Base-by-base conservation (phyloP, 768 basidiomycete species). In the Mycena galericulata region DNA sequence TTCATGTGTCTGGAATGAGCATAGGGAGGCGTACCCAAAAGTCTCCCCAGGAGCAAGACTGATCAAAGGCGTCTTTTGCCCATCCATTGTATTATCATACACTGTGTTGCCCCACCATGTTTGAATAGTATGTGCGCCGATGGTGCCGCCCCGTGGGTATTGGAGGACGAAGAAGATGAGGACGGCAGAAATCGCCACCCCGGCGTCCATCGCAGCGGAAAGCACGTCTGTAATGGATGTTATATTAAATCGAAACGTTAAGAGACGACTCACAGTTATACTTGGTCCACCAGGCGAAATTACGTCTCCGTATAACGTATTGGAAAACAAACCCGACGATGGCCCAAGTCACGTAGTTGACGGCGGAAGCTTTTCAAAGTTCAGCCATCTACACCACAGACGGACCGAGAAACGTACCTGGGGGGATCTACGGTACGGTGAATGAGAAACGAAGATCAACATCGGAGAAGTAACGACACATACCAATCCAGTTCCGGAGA, bases 251-350 rank as follows among this genome's bases (percentile, higher is more conserved):
- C 7, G 30, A 27, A n/a, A 24, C 3, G 3, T 7, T 5, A 12
- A 12, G 27, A 30, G n/a, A 12, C 14, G 11, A 32, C 72, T 85
- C 80, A 71, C 88, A 88, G 74, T 87, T 87, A 78, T 87, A 87
- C 78, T 91, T 90, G n/a, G 83, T 80, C 89, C 89, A 90, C 89
- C 89, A 90, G 2, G 87, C 84, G 79, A 90, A 88, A 70, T 91
- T 81, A 73, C 81, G 85, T 53, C 87, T 81, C 34, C 90, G 84
- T 71, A 91, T 83, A 62, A 85, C 75, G 59, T 87, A 89, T 68
- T 91, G 87, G 85, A 91, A 91, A 62, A 89, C 80, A 77, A 89
- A 90, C 15, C 89, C 89, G 41, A 89, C 84, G 55, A 90, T 85
- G 1, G 84, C 84, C 89, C 89, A 91, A 11, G 89, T 84, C 9